phyloP scores from a whole-genome alignment of 495 filamentous ascomycete species.

The Aspergillus coremiiformis region DNA sequence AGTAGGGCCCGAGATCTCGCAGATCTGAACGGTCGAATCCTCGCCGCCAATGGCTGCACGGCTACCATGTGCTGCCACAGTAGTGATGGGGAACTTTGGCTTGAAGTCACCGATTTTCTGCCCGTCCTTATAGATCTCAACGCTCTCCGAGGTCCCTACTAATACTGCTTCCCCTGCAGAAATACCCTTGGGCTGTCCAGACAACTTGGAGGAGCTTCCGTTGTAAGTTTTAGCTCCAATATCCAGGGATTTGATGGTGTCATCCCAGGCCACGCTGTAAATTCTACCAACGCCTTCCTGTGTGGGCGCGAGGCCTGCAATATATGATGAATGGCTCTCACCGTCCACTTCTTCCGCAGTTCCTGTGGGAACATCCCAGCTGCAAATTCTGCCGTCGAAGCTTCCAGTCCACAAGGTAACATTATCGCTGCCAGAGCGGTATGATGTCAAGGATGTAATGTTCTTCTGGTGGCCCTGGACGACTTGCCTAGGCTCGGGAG shows the following conservation, averaged over 20 bases:
- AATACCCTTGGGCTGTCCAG: constrained; percentile 56
- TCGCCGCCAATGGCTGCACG: constrained; percentile 71
- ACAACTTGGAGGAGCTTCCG: constrained; percentile 43
- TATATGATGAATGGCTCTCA: constrained; percentile 70
- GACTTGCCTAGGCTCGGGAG: constrained; percentile 56
- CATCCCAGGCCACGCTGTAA: constrained; percentile 91
- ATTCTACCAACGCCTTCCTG: constrained; percentile 48
- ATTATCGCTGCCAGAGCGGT: constrained; percentile 31
- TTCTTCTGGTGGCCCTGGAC: constrained; percentile 92
- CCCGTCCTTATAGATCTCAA: constrained; percentile 58
- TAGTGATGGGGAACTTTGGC: constrained; percentile 58
- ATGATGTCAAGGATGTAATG: constrained; percentile 65
- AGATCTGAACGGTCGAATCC: constrained; percentile 64
- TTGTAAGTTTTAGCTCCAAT: constrained; percentile 50
- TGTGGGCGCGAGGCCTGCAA: constrained; percentile 64
- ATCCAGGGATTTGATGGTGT: constrained; percentile 77
- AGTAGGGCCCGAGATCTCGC: constrained; percentile 46
- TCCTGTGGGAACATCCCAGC: constrained; percentile 70
- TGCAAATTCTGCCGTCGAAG: constrained; percentile 78
- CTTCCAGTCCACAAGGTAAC: constrained; percentile 78
- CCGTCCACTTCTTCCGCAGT: constrained; percentile 63
- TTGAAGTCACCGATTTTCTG: constrained; percentile 52
- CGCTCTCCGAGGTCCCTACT: constrained; percentile 56
- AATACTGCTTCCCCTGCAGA: constrained; percentile 43
- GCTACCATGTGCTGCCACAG: constrained; percentile 58